A percentile compares a stretch with the other conserved stretches of the same genome.
These are phyloP conservation scores for Magnusiomyces sp. DNA, from an alignment of 1,139 yeast species.

Conservation along the genomic window DNA sequence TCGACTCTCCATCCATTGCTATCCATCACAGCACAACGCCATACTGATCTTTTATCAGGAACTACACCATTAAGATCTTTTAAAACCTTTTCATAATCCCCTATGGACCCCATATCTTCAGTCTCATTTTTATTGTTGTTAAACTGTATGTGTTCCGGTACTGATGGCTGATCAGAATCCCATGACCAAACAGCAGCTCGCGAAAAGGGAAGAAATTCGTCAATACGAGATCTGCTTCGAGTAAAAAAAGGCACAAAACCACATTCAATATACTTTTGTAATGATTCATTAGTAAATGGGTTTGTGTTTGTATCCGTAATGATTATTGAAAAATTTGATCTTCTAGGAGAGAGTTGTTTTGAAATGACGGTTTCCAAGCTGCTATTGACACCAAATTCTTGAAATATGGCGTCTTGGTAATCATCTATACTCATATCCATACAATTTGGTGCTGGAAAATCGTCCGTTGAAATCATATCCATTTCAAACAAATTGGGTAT, in stretches of 20 bases:
- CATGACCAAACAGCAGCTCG: conserved; percentile 59
- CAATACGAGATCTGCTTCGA: conserved; percentile 19
- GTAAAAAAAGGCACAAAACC: conserved; percentile 56
- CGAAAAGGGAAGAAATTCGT: conserved; percentile 22
- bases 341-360: conserved; percentile 4
- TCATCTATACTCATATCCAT: not conserved
- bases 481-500: not conserved
- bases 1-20: conserved; percentile 48
- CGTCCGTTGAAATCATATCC: not conserved
- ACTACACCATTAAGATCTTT: conserved; percentile 9
- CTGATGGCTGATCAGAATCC: conserved; percentile 48
- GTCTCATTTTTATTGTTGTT: not conserved
- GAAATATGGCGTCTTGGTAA: not conserved
- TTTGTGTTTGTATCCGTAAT: conserved; percentile 9
- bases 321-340: conserved; percentile 2
- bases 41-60: conserved; percentile 33
- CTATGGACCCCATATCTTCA: not conserved
- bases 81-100: not conserved
- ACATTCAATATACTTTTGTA: conserved; percentile 35
- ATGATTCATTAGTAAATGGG: conserved; percentile 19
- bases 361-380: no score
- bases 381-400: not conserved
- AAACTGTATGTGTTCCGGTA: not conserved
- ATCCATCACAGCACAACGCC: conserved; percentile 52
- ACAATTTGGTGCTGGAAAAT: conserved; percentile 2